Percentiles rank a stretch among this genome's conserved stretches.
Conservation (phyloP, 2,329 filamentous ascomycete genomes). For the Verticillium longisporum region DNA sequence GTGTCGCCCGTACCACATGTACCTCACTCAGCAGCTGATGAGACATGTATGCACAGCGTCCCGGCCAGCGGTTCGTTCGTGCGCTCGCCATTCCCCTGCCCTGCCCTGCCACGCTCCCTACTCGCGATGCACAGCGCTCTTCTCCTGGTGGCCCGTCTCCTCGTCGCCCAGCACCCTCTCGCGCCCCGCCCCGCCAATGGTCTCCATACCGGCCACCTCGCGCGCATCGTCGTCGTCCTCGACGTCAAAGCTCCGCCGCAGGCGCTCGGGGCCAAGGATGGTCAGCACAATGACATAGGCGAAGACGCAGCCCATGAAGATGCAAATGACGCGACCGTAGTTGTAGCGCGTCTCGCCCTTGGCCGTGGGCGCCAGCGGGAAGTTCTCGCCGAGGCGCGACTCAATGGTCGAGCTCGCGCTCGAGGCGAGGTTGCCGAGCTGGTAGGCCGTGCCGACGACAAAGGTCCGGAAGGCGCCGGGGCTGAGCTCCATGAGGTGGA, state of each 20-base stretch:
- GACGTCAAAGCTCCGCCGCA: constrained; percentile 44
- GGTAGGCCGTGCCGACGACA: constrained; percentile 67
- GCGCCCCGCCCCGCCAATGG: constrained; percentile 12
- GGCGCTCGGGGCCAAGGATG: constrained; percentile 52
- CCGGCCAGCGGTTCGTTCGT: too few species aligned
- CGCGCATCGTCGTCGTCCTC: constrained; percentile 39
- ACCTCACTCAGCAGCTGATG: too few species aligned
- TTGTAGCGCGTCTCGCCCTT: constrained; percentile 49
- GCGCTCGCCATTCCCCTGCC: too few species aligned
- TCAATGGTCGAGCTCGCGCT: constrained; percentile 70
- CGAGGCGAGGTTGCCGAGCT: constrained; percentile 69
- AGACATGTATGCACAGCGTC: too few species aligned
- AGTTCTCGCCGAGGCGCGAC: constrained; percentile 65
- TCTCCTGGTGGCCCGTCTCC: constrained; percentile 7
- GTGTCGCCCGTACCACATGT: too few species aligned
- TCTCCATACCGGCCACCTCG: constrained; percentile 35
- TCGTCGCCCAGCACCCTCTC: constrained; percentile 4
- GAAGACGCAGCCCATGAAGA: constrained; percentile 85
- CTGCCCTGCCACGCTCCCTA: background rate
- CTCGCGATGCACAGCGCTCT: constrained; percentile 8
- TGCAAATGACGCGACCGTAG: constrained; percentile 80
- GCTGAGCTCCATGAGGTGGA: constrained; percentile 71
- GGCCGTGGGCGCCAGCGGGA: constrained; percentile 56
- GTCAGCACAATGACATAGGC: constrained; percentile 55
- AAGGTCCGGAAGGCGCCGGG: constrained; percentile 69